phyloP scores from a whole-genome alignment of 176 grass and related monocot species.

The Metroxylon sagu region DNA sequence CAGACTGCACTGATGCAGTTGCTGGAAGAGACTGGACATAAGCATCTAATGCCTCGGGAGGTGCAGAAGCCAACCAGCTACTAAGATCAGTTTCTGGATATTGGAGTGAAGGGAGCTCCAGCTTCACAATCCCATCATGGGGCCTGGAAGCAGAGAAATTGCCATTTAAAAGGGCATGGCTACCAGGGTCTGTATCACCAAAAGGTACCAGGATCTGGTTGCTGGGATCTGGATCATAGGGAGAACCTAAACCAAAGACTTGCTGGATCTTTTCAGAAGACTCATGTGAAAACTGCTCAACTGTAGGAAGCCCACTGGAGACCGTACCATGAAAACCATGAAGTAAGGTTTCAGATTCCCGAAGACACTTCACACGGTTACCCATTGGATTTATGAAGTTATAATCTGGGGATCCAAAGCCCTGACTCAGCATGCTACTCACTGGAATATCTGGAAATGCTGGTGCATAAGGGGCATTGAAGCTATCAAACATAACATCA shows the following conservation, averaged over 20 bases:
- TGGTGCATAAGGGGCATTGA: conserved; percentile 10
- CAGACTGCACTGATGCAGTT: conserved; percentile 2
- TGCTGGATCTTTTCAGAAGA: conserved; percentile 6
- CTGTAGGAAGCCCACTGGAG: background rate
- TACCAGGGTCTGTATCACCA: conserved; percentile 23
- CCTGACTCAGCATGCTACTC: background rate
- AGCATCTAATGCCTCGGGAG: conserved; percentile 15
- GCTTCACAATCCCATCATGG: conserved; percentile 22
- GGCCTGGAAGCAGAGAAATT: conserved; percentile 45
- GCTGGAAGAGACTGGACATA: conserved; percentile 17
- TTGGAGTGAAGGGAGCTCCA: conserved; percentile 82
- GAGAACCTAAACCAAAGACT: conserved; percentile 2
- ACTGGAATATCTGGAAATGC: background rate
- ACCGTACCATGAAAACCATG: background rate
- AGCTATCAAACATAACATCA: conserved; percentile 22
- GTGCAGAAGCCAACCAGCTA: conserved; percentile 4
- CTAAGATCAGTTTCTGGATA: conserved; percentile 15
- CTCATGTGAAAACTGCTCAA: conserved; percentile 13
- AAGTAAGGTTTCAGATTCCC: conserved; percentile 6
- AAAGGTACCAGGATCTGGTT: conserved; percentile 10
- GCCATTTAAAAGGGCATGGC: conserved; percentile 23
- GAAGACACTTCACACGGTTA: conserved; percentile 3
- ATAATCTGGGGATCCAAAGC: conserved; percentile 2
- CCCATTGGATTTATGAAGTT: conserved; percentile 1
- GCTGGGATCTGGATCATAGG: conserved; percentile 17